Evolutionary conservation across 345 rosid genomes (phyloP).

Genomic region (Citrus medica): DNA sequence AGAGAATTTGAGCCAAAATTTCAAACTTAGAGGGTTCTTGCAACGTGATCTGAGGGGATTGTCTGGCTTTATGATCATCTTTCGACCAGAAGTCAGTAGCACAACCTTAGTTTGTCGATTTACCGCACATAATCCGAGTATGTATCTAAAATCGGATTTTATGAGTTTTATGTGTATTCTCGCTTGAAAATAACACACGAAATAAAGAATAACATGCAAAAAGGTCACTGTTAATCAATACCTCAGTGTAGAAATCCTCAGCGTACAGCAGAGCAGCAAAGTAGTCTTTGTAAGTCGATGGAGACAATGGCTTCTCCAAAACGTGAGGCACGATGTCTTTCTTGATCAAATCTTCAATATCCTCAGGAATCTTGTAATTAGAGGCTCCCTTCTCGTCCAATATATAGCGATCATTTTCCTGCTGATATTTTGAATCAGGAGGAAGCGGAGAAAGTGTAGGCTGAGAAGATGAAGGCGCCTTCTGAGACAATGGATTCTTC

Average conservation of each 20-base stretch:
- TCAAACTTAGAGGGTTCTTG: too few species aligned
- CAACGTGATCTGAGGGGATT: too few species aligned
- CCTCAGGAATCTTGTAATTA: conserved; percentile 17
- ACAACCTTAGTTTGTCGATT: too few species aligned
- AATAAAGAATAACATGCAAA: not conserved
- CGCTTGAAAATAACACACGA: not conserved
- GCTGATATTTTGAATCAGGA: not conserved
- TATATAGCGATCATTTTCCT: not conserved
- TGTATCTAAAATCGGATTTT: too few species aligned
- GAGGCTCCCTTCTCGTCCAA: conserved; percentile 10
- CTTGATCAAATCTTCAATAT: conserved; percentile 17
- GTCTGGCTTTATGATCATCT: too few species aligned
- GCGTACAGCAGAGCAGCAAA: conserved; percentile 33
- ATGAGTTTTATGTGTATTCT: too few species aligned
- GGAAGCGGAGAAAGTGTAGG: conserved; percentile 1
- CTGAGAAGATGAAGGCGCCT: conserved; percentile 4
- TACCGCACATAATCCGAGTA: too few species aligned
- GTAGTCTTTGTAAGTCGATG: conserved; percentile 21
- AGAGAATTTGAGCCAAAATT: too few species aligned
- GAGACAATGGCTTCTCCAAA: conserved; percentile 15
- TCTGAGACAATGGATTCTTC: not conserved
- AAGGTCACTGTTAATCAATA: not conserved
- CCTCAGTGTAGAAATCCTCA: conserved; percentile 30
- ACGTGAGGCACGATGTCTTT: conserved; percentile 20
- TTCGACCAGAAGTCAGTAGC: too few species aligned